These are phyloP conservation scores for Rhypophila decipiens DNA, from an alignment of 495 filamentous ascomycete genomes.

Conservation along the genomic window DNA sequence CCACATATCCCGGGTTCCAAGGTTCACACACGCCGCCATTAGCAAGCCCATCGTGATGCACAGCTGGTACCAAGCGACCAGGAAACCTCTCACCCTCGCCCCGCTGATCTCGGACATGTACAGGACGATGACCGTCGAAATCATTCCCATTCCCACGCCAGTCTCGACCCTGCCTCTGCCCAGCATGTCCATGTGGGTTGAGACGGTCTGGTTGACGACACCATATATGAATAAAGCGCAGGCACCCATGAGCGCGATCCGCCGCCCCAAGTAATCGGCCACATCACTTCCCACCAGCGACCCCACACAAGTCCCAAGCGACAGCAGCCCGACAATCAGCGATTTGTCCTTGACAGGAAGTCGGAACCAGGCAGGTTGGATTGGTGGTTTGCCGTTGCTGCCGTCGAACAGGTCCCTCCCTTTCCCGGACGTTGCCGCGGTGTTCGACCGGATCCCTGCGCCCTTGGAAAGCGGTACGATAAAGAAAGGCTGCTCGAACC, in stretches of 20 bases:
- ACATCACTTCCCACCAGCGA: slow-evolving; percentile 60
- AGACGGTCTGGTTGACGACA: slow-evolving; percentile 67
- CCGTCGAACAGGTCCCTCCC: too few species aligned
- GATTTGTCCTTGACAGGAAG: slow-evolving; percentile 27
- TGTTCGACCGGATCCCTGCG: too few species aligned
- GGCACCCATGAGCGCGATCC: slow-evolving; percentile 59
- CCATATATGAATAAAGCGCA: slow-evolving; percentile 64
- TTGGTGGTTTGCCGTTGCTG: too few species aligned
- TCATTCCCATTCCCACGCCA: slow-evolving; percentile 72
- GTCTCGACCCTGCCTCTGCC: slow-evolving; percentile 69
- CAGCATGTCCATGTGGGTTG: slow-evolving; percentile 58
- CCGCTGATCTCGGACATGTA: slow-evolving; percentile 78
- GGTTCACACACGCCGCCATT: slow-evolving; percentile 68
- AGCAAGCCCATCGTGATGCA: slow-evolving; percentile 79
- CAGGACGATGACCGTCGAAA: slow-evolving; percentile 50
- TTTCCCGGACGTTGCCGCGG: too few species aligned
- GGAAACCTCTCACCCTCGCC: slow-evolving; percentile 68
- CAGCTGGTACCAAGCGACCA: slow-evolving; percentile 74
- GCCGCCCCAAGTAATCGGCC: slow-evolving; percentile 67
- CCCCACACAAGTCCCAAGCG: slow-evolving; percentile 79
- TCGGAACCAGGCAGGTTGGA: slow-evolving; percentile 4
- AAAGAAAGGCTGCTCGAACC: slow-evolving; percentile 4
- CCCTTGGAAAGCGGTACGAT: too few species aligned
- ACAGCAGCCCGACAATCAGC: slow-evolving; percentile 75
- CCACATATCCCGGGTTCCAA: slow-evolving; percentile 56